phyloP scores from a whole-genome alignment of 169 alveolate species.

The Cyclospora cayetanensis region DNA sequence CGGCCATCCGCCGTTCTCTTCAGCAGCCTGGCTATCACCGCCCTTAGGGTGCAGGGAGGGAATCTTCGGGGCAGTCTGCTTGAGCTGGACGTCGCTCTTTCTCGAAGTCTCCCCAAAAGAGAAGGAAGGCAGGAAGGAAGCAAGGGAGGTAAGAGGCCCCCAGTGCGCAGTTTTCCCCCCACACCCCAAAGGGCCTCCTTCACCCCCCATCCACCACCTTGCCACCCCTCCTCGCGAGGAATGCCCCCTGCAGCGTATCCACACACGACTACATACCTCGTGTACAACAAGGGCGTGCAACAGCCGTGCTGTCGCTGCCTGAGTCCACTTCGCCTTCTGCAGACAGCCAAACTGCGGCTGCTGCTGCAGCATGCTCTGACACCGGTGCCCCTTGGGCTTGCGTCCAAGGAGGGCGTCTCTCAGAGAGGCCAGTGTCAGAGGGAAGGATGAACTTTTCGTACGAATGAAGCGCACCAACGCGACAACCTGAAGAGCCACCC shows the following conservation, averaged over 20 bases:
- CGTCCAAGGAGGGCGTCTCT: constrained; percentile 56
- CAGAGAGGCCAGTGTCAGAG: constrained; percentile 54
- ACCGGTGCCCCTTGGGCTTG: background rate
- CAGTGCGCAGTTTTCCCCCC: background rate
- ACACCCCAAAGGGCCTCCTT: background rate
- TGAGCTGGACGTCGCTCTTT: background rate
- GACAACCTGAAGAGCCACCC: constrained; percentile 11
- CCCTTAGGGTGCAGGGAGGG: too few species aligned
- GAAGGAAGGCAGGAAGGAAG: background rate
- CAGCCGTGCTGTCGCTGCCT: constrained; percentile 1
- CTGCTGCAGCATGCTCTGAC: background rate
- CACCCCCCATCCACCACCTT: background rate
- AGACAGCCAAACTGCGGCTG: constrained; percentile 52
- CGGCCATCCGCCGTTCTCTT: too few species aligned
- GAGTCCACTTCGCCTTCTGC: background rate
- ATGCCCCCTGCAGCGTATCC: background rate
- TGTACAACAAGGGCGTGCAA: constrained; percentile 58
- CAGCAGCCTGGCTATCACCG: too few species aligned
- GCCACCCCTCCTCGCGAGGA: background rate
- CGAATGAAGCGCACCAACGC: background rate
- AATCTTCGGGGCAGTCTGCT: too few species aligned
- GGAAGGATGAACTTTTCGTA: background rate
- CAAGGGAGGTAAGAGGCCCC: background rate
- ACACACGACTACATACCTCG: constrained; percentile 19
- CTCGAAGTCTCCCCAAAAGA: background rate